A percentile compares a stretch with the other conserved stretches of the same genome.
Evolutionary conservation across 257 asterid species (phyloP).

Genomic region (Solanum commersonii): DNA sequence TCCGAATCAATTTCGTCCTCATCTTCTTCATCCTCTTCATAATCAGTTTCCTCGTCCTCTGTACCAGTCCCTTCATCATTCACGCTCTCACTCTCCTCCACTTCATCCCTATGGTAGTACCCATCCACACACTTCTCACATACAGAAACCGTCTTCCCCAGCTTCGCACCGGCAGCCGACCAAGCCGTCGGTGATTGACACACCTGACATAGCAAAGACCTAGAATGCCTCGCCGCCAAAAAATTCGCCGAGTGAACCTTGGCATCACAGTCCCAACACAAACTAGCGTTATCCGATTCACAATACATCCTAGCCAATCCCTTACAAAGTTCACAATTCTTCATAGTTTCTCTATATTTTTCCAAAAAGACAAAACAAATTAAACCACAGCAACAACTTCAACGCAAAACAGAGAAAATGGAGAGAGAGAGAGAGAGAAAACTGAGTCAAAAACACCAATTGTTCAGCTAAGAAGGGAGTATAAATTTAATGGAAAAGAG

Average conservation of each 20-base stretch:
- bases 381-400: background rate
- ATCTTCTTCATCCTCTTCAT: slow-evolving; percentile 1
- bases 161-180: slow-evolving; percentile 52
- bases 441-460: background rate
- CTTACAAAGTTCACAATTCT: slow-evolving; percentile 54
- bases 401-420: background rate
- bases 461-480: background rate
- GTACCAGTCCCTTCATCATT: background rate
- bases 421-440: background rate
- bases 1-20: slow-evolving; percentile 12
- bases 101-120: slow-evolving; percentile 1
- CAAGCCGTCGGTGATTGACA: slow-evolving; percentile 63
- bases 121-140: slow-evolving; percentile 36
- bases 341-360: slow-evolving; percentile 13
- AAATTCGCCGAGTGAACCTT: slow-evolving; percentile 76
- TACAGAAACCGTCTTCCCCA: slow-evolving; percentile 39
- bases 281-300: slow-evolving; percentile 60
- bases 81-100: slow-evolving; percentile 8
- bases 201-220: slow-evolving; percentile 54
- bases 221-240: slow-evolving; percentile 65
- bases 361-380: background rate
- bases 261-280: slow-evolving; percentile 83
- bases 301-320: slow-evolving; percentile 50
- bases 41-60: slow-evolving; percentile 7
- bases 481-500: background rate